Percentiles rank a stretch among this genome's conserved stretches.
phyloP scores from a whole-genome alignment of 2,329 filamentous ascomycete genomes.

The Cladosporium sp. region DNA sequence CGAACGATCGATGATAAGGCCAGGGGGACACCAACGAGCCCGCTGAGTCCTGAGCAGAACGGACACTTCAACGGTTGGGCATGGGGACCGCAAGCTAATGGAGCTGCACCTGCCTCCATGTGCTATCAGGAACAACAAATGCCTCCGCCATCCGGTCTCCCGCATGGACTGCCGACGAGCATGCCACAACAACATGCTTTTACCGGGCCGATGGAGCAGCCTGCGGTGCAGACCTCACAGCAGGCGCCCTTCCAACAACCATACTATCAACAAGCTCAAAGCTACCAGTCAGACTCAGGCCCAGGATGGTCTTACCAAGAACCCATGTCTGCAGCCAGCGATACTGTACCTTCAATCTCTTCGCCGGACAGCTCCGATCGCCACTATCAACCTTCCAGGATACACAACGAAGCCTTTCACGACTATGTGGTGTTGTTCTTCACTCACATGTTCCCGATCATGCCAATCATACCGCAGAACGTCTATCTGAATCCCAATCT shows the following conservation, averaged over 20 bases:
- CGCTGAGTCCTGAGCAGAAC: conserved; percentile 29
- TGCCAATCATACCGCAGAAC: conserved; percentile 39
- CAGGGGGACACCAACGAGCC: conserved; percentile 29
- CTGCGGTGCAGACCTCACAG: conserved; percentile 19
- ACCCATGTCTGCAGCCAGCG: conserved; percentile 28
- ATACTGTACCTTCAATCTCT: conserved; percentile 26
- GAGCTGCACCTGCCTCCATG: not conserved
- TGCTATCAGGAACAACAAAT: conserved; percentile 17
- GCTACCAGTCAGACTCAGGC: conserved; percentile 3
- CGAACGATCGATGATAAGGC: conserved; percentile 38
- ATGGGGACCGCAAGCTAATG: conserved; percentile 27
- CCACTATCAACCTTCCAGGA: conserved; percentile 25
- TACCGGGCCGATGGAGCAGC: not conserved
- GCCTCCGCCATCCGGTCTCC: conserved; percentile 3
- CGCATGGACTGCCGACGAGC: conserved; percentile 26
- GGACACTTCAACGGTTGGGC: conserved; percentile 35
- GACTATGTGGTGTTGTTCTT: conserved; percentile 41
- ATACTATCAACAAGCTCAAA: not conserved
- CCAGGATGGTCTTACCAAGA: conserved; percentile 24
- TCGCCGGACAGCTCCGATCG: conserved; percentile 29
- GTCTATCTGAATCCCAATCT: conserved; percentile 35
- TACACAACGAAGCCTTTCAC: conserved; percentile 34
- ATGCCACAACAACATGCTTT: conserved; percentile 30
- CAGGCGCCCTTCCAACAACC: not conserved
- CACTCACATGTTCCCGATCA: conserved; percentile 40